These are phyloP conservation scores for Microbotryomycetes sp. DNA, from an alignment of 1,284 basidiomycete genomes.

Conservation along the genomic window DNA sequence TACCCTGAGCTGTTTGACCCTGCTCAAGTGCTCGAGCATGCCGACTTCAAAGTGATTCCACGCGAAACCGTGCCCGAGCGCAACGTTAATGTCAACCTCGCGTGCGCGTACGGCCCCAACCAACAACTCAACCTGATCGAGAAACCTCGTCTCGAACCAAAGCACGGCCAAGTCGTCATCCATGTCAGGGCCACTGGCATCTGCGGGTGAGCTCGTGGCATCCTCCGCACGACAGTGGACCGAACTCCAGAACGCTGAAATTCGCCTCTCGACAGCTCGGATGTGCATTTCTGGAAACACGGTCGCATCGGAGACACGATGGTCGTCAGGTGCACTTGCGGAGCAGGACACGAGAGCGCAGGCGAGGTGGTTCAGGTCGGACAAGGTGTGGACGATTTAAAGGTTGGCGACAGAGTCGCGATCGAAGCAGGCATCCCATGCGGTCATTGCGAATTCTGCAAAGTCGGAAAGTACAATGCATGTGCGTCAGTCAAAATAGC, in stretches of 20 bases:
- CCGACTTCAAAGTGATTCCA: constrained; percentile 30
- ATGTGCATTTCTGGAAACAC: constrained; percentile 51
- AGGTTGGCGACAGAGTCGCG: constrained; percentile 45
- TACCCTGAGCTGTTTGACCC: neutral
- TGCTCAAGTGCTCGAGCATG: constrained; percentile 18
- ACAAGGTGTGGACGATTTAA: constrained; percentile 41
- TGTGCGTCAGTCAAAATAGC: constrained; percentile 27
- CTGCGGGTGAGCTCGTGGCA: constrained; percentile 38
- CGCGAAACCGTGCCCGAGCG: neutral
- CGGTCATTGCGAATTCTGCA: constrained; percentile 47
- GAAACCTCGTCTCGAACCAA: constrained; percentile 41
- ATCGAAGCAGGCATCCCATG: constrained; percentile 50
- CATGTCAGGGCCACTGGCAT: constrained; percentile 46
- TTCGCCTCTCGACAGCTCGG: constrained; percentile 37
- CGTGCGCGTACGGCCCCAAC: constrained; percentile 42
- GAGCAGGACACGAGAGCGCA: constrained; percentile 30
- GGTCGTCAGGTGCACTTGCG: constrained; percentile 8
- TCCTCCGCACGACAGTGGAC: neutral
- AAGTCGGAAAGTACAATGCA: constrained; percentile 48
- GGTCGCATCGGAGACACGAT: constrained; percentile 40
- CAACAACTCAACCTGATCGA: constrained; percentile 44
- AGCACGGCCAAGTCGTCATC: constrained; percentile 43
- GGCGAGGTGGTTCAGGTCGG: constrained; percentile 46
- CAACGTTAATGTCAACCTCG: constrained; percentile 31
- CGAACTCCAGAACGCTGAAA: neutral